A percentile compares a stretch with the other conserved stretches of the same genome.
Conservation (phyloP, 768 basidiomycete genomes). For the Serendipita sp. region DNA sequence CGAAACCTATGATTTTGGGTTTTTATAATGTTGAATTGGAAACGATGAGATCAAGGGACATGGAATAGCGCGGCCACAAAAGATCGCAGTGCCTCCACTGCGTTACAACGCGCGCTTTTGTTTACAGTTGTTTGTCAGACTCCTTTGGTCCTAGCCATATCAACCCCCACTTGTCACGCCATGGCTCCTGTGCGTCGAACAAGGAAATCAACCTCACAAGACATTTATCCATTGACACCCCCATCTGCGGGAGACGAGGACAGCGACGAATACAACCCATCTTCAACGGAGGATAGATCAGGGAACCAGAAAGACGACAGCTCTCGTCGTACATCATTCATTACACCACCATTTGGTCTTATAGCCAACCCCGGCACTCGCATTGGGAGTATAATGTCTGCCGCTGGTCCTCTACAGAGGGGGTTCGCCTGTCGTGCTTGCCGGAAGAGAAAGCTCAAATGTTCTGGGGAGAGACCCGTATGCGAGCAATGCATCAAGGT, state of each 20-base stretch:
- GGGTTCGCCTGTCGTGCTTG: neutral
- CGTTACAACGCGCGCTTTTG: neutral
- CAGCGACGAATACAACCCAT: neutral
- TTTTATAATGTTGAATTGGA: too few species aligned
- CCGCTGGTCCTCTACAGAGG: neutral
- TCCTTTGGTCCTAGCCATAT: neutral
- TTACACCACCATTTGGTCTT: too few species aligned
- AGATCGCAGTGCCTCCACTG: too few species aligned
- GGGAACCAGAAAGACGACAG: neutral
- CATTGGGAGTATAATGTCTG: neutral
- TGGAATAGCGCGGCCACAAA: too few species aligned
- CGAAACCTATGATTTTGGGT: too few species aligned
- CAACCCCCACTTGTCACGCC: neutral
- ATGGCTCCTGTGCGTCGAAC: slow-evolving; percentile 3
- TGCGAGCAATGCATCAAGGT: neutral
- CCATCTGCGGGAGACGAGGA: neutral
- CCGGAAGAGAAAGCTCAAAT: neutral
- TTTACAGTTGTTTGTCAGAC: neutral
- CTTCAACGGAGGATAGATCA: neutral
- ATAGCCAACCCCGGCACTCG: neutral
- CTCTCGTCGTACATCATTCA: neutral
- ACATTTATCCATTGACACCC: neutral
- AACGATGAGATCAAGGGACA: too few species aligned
- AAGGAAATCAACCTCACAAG: neutral
- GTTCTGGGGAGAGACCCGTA: neutral